phyloP scores from a whole-genome alignment of 2,329 filamentous ascomycete genomes.

The Pseudonectria foliicola region DNA sequence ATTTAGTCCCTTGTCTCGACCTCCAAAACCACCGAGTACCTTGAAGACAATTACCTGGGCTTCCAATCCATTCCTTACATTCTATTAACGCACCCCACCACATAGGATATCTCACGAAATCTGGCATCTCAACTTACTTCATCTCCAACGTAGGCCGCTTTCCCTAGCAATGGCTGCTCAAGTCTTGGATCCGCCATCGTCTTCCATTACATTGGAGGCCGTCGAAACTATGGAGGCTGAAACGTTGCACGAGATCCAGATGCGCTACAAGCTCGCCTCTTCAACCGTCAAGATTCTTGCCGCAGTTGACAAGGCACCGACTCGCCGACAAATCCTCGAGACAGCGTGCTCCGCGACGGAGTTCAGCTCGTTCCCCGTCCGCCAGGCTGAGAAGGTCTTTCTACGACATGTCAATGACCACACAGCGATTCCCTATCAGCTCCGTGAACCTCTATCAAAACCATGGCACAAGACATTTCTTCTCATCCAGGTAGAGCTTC shows the following conservation, averaged over 20 bases:
- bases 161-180: no score
- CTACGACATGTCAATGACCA: constrained; percentile 33
- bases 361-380: constrained; percentile 30
- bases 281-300: constrained; percentile 26
- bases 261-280: constrained; percentile 27
- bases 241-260: constrained; percentile 21
- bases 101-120: no score
- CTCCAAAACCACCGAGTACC: no score
- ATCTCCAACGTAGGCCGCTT: no score
- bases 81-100: no score
- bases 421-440: constrained; percentile 31
- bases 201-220: no score
- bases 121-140: no score
- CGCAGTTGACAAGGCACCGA: constrained; percentile 18
- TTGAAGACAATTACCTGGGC: no score
- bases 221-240: neutral
- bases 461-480: constrained; percentile 70
- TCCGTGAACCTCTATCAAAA: constrained; percentile 40
- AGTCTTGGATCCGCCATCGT: no score
- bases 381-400: constrained; percentile 27
- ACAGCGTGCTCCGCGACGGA: constrained; percentile 32
- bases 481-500: constrained; percentile 65
- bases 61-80: no score
- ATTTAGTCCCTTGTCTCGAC: no score
- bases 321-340: constrained; percentile 28